These are phyloP conservation scores for Lodderomyces elongisporus DNA, from an alignment of 1,139 yeast species.

Conservation along the genomic window DNA sequence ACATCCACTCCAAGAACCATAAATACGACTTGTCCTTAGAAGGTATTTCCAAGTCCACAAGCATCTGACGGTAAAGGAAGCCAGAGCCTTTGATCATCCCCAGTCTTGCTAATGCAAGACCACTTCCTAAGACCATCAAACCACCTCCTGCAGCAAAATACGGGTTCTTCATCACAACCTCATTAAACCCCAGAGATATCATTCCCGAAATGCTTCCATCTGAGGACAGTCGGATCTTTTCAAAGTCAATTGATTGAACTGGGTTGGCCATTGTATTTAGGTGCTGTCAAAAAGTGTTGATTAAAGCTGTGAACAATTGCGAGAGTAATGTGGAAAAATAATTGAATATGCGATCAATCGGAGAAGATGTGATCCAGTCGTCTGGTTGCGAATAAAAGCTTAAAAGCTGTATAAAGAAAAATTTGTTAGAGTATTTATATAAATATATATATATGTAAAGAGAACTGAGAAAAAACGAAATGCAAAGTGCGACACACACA, in stretches of 20 bases:
- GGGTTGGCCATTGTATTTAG: constrained; percentile 12
- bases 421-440: no score
- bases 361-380: no score
- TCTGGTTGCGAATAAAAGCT: no score
- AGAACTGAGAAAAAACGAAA: no score
- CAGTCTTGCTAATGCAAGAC: constrained; percentile 71
- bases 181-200: constrained; percentile 39
- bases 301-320: no score
- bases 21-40: constrained; percentile 88
- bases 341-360: background rate
- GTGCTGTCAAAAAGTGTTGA: background rate
- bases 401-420: no score
- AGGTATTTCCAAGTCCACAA: constrained; percentile 91
- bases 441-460: no score
- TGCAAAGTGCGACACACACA: no score
- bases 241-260: constrained; percentile 26
- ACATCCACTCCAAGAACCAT: constrained; percentile 98
- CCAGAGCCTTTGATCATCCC: constrained; percentile 61
- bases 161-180: constrained; percentile 69
- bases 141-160: constrained; percentile 98
- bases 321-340: constrained; percentile 2
- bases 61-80: constrained; percentile 71
- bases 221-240: constrained; percentile 30
- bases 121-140: constrained; percentile 86
- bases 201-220: constrained; percentile 37